Percentiles rank a stretch among this genome's conserved stretches.
Conservation (phyloP, 331 rosid genomes). For the Quercus lobata region DNA sequence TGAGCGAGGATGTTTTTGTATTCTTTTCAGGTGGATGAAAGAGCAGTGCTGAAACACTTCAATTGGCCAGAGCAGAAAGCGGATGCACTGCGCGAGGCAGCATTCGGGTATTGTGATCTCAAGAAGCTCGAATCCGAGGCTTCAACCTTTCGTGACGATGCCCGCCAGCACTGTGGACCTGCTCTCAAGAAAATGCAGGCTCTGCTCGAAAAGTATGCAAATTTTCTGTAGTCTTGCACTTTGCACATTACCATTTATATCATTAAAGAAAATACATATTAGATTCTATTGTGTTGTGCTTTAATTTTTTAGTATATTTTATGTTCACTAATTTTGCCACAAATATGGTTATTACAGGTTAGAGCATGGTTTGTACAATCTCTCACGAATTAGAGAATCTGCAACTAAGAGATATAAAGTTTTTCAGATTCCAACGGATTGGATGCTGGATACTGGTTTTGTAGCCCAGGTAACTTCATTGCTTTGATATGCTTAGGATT, state of each 20-base stretch:
- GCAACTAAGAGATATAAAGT: slow-evolving; percentile 73
- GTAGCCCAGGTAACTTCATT: slow-evolving; percentile 69
- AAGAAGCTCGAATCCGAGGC: slow-evolving; percentile 91
- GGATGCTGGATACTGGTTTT: slow-evolving; percentile 88
- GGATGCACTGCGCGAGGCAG: slow-evolving; percentile 94
- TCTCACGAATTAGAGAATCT: slow-evolving; percentile 86
- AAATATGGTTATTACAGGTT: slow-evolving; percentile 44
- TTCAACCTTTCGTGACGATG: slow-evolving; percentile 65
- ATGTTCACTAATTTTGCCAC: not conserved
- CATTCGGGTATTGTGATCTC: slow-evolving; percentile 86
- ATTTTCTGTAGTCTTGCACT: not conserved
- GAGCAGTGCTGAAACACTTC: slow-evolving; percentile 96
- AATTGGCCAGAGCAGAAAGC: slow-evolving; percentile 99
- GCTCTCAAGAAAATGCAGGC: slow-evolving; percentile 97
- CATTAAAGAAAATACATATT: not conserved
- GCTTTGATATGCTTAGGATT: not conserved
- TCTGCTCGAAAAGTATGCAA: slow-evolving; percentile 69
- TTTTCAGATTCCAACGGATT: slow-evolving; percentile 80
- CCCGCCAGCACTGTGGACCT: slow-evolving; percentile 76
- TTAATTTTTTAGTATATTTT: too few relatives aligned
- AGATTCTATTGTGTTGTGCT: not conserved
- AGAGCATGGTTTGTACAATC: slow-evolving; percentile 87
- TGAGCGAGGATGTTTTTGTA: not conserved
- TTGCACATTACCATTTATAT: too few relatives aligned
- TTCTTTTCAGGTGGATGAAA: slow-evolving; percentile 74